Percentiles rank a stretch among this genome's conserved stretches.
Evolutionary conservation across 345 rosid species (phyloP).

Genomic region (Pelargonium nanum): DNA sequence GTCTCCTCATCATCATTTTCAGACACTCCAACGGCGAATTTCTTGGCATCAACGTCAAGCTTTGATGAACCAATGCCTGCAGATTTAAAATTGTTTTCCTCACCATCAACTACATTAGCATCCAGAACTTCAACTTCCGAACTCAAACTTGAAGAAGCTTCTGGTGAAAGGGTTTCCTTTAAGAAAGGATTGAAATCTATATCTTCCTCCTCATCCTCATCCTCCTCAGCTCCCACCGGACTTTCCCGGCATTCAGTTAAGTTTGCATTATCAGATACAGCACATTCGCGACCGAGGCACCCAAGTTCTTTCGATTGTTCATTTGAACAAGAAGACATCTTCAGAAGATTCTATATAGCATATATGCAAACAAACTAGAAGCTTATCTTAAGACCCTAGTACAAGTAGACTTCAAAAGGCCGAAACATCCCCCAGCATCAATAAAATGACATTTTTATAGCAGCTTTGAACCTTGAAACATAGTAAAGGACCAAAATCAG

Average conservation of each 20-base stretch:
- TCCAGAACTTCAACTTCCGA: slow-evolving; percentile 56
- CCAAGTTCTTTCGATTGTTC: slow-evolving; percentile 14
- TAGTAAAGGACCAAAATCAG: not conserved
- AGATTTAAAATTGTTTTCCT: not conserved
- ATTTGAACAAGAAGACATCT: slow-evolving; percentile 19
- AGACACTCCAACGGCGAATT: slow-evolving; percentile 22
- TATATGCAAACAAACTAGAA: not conserved
- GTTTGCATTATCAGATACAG: not conserved
- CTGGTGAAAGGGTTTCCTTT: slow-evolving; percentile 58
- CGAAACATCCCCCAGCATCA: not conserved
- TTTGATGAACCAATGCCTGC: slow-evolving; percentile 10
- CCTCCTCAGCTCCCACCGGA: slow-evolving; percentile 17
- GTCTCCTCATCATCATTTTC: slow-evolving; percentile 32
- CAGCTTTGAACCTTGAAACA: not conserved
- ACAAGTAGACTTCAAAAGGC: not conserved
- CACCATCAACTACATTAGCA: slow-evolving; percentile 22
- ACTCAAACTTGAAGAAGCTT: slow-evolving; percentile 84
- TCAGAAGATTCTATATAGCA: not conserved
- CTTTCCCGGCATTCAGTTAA: slow-evolving; percentile 6
- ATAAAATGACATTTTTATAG: not conserved
- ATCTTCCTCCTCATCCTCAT: slow-evolving; percentile 63
- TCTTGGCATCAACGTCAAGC: slow-evolving; percentile 11
- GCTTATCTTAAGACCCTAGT: not conserved
- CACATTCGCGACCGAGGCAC: slow-evolving; percentile 10
- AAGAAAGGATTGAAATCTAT: slow-evolving; percentile 75